Conservation (phyloP, 768 basidiomycete genomes). For the Aureoboletus auriporus region DNA sequence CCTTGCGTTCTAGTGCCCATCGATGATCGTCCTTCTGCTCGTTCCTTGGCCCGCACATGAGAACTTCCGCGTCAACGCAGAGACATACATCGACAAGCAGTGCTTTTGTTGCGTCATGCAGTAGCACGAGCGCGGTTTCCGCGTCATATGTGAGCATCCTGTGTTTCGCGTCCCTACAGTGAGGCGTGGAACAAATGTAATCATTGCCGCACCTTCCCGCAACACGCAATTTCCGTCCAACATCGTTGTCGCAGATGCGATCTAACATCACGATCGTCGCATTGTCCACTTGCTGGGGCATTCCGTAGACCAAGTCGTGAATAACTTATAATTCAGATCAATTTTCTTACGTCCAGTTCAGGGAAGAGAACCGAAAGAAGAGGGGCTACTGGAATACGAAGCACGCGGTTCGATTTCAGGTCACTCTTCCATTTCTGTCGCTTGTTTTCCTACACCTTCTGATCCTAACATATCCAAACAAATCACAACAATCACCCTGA, state of each 20-base stretch:
- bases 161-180: slow-evolving; percentile 9
- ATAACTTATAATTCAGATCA: not conserved
- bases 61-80: slow-evolving; percentile 37
- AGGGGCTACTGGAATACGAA: not conserved
- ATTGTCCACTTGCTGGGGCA: slow-evolving; percentile 48
- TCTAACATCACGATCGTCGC: slow-evolving; percentile 44
- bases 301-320: slow-evolving; percentile 13
- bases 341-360: not conserved
- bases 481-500: slow-evolving; percentile 2
- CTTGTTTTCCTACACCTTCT: slow-evolving; percentile 24
- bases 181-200: slow-evolving; percentile 14
- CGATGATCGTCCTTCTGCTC: slow-evolving; percentile 13
- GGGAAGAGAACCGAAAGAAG: not conserved
- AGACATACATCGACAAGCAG: slow-evolving; percentile 56
- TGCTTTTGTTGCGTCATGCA: slow-evolving; percentile 48
- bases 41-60: slow-evolving; percentile 12
- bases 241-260: slow-evolving; percentile 34
- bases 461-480: slow-evolving; percentile 29
- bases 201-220: slow-evolving; percentile 49
- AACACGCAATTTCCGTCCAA: slow-evolving; percentile 53
- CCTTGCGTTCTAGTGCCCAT: slow-evolving; percentile 54
- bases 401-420: slow-evolving; percentile 3
- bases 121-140: slow-evolving; percentile 39
- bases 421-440: slow-evolving; percentile 9
- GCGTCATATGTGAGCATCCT: slow-evolving; percentile 60